Conservation (phyloP, 2,329 filamentous ascomycete species). For the Pseudogymnoascus sp. region DNA sequence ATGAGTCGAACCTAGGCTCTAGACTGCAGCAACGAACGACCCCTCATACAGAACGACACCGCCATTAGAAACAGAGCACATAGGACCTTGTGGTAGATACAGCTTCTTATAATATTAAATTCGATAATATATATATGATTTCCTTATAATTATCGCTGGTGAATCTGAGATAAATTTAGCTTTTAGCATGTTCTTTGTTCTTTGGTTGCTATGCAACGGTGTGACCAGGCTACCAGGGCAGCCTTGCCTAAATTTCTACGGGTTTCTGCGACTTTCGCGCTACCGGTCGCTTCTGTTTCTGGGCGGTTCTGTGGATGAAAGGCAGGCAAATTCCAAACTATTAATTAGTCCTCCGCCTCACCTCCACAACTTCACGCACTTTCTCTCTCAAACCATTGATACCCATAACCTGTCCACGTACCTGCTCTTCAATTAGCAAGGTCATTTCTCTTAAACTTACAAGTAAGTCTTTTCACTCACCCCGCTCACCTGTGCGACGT, state of each 20-base stretch:
- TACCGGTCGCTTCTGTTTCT: constrained; percentile 10
- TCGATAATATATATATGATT: neutral
- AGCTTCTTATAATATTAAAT: neutral
- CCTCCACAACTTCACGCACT: constrained; percentile 7
- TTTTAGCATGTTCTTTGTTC: neutral
- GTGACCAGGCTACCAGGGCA: neutral
- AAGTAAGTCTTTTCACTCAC: constrained; percentile 6
- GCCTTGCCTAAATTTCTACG: constrained; percentile 10
- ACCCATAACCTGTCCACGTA: constrained; percentile 5
- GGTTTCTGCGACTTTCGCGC: constrained; percentile 11
- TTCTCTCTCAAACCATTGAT: constrained; percentile 10
- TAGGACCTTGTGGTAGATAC: neutral
- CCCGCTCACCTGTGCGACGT: neutral
- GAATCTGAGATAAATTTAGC: neutral
- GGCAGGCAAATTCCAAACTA: constrained; percentile 10
- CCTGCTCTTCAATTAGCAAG: constrained; percentile 10
- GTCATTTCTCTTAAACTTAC: neutral
- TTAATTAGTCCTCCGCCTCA: constrained; percentile 10
- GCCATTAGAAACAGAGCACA: neutral
- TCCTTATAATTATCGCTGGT: neutral
- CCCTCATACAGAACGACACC: neutral
- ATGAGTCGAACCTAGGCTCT: neutral
- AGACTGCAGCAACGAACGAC: neutral
- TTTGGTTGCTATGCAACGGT: constrained; percentile 8
- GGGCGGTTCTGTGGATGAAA: constrained; percentile 9